Conservation (phyloP, 2,329 filamentous ascomycete genomes). For the Bisporella sp. region DNA sequence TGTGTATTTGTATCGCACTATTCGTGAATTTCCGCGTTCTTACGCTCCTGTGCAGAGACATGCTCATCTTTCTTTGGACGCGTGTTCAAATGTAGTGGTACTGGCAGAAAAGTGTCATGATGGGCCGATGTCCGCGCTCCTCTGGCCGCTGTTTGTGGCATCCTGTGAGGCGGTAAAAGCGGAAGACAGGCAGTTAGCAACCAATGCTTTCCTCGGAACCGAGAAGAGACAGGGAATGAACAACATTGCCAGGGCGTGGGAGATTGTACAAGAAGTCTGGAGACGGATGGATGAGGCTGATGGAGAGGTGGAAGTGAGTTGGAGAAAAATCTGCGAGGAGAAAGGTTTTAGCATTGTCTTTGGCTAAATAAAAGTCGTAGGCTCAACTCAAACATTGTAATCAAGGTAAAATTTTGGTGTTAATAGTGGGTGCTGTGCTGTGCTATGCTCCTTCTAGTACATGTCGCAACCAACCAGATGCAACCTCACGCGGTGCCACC, state of each 20-base stretch:
- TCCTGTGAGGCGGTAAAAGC: slow-evolving; percentile 48
- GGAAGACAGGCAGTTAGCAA: slow-evolving; percentile 44
- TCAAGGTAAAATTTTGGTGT: too few species aligned
- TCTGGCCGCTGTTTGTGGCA: slow-evolving; percentile 59
- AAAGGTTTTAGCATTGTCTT: slow-evolving; percentile 54
- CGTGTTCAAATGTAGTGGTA: slow-evolving; percentile 47
- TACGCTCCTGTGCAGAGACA: slow-evolving; percentile 48
- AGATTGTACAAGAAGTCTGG: slow-evolving; percentile 56
- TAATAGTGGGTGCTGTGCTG: too few species aligned
- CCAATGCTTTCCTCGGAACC: slow-evolving; percentile 44
- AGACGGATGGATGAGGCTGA: slow-evolving; percentile 36
- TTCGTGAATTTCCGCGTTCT: slow-evolving; percentile 36
- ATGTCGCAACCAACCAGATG: too few species aligned
- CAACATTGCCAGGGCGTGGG: slow-evolving; percentile 55
- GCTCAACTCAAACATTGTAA: too few species aligned
- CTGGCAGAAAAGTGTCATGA: slow-evolving; percentile 28
- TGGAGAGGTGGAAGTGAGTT: slow-evolving; percentile 22
- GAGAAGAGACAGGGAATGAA: slow-evolving; percentile 55
- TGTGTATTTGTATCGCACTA: slow-evolving; percentile 35
- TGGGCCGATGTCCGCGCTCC: slow-evolving; percentile 55
- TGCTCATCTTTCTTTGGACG: slow-evolving; percentile 40
- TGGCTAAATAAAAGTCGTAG: slow-evolving; percentile 27
- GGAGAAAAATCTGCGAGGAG: slow-evolving; percentile 49
- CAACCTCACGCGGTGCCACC: too few species aligned
- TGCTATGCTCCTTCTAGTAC: too few species aligned